Conservation (phyloP, 2,329 filamentous ascomycete species). For the Ambrosiella xylebori region DNA sequence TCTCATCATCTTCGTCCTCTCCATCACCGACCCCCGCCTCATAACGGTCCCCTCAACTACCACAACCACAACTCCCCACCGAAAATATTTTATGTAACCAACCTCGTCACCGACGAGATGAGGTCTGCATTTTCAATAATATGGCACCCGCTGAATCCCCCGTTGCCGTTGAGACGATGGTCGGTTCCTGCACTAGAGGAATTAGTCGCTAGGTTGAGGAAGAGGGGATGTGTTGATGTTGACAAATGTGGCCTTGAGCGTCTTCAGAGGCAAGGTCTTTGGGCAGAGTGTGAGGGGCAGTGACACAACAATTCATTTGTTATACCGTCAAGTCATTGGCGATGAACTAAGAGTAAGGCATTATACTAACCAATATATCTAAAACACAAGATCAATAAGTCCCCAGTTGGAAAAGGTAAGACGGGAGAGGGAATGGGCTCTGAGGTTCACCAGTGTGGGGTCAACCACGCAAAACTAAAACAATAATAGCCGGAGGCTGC, state of each 20-base stretch:
- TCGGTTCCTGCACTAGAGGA: neutral
- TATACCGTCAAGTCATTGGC: constrained; percentile 34
- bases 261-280: constrained; percentile 62
- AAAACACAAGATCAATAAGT: constrained; percentile 19
- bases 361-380: constrained; percentile 36
- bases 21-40: constrained; percentile 47
- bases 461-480: too few relatives aligned
- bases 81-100: constrained; percentile 44
- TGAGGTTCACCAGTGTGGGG: constrained; percentile 39
- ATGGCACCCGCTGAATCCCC: constrained; percentile 35
- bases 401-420: constrained; percentile 45
- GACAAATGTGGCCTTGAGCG: constrained; percentile 60
- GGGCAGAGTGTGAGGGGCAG: constrained; percentile 65
- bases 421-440: constrained; percentile 58
- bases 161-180: neutral
- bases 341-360: constrained; percentile 25
- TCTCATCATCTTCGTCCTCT: constrained; percentile 63
- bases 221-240: constrained; percentile 66
- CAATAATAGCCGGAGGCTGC: too few relatives aligned
- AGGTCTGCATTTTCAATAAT: constrained; percentile 65
- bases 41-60: constrained; percentile 26
- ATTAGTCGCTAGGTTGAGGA: constrained; percentile 29
- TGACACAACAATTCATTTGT: constrained; percentile 45
- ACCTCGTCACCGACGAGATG: constrained; percentile 76
- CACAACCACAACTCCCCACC: constrained; percentile 13